Conservation (phyloP, 1,284 basidiomycete genomes). For the Ceraceosorus guamensis region DNA sequence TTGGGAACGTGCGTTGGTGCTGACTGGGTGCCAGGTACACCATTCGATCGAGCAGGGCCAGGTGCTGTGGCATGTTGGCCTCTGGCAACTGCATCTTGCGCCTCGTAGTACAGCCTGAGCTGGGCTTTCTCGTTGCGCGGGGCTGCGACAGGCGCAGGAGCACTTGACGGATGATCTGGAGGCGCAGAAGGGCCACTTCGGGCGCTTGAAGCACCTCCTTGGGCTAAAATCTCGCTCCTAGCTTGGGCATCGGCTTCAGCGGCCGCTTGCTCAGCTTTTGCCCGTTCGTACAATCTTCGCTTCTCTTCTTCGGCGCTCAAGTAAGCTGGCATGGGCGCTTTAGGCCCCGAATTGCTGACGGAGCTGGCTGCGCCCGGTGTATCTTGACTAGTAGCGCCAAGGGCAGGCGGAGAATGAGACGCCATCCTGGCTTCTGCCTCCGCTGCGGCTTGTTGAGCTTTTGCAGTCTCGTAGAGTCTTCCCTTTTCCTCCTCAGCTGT, state of each 20-base stretch:
- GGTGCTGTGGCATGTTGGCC: conserved; percentile 3
- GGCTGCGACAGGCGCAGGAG: conserved; percentile 1
- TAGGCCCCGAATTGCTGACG: neutral
- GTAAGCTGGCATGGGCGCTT: conserved; percentile 1
- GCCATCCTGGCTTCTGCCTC: conserved; percentile 2
- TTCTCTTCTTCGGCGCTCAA: conserved; percentile 36
- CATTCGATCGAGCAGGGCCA: neutral
- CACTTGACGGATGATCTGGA: neutral
- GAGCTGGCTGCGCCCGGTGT: conserved; percentile 2
- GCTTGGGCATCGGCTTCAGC: conserved; percentile 6
- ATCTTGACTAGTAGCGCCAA: neutral
- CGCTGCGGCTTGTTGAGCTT: neutral
- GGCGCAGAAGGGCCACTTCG: neutral
- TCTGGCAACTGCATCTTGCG: conserved; percentile 27
- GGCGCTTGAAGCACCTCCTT: neutral
- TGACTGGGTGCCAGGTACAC: neutral
- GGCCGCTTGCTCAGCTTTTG: conserved; percentile 24
- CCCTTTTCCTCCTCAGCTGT: conserved; percentile 5
- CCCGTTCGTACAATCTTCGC: conserved; percentile 27
- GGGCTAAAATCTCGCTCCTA: conserved; percentile 11
- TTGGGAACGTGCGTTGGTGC: neutral
- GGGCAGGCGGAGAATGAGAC: neutral
- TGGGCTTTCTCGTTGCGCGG: conserved; percentile 25
- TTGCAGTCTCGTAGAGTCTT: conserved; percentile 3
- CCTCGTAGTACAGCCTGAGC: conserved; percentile 32